Evolutionary conservation across 2,329 filamentous ascomycete species (phyloP).

Genomic region (Fusarium incarnatum): DNA sequence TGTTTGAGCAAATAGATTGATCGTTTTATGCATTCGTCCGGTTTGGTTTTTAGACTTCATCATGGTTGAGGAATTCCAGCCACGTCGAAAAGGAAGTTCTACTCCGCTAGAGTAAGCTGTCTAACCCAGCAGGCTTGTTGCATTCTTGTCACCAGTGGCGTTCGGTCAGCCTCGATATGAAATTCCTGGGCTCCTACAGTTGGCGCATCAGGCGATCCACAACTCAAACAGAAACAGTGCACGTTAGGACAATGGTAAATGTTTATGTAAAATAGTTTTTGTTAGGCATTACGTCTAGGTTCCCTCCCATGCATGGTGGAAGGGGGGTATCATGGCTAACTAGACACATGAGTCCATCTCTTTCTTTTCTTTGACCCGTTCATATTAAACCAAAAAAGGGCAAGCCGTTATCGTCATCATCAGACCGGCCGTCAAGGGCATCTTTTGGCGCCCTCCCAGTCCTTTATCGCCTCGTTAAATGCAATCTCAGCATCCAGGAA

Average conservation of each 20-base stretch:
- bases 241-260: neutral
- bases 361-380: constrained; percentile 38
- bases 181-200: neutral
- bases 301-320: constrained; percentile 13
- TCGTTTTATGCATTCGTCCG: neutral
- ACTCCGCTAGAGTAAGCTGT: neutral
- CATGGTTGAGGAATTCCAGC: constrained; percentile 17
- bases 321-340: constrained; percentile 34
- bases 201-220: neutral
- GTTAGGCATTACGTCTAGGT: constrained; percentile 44
- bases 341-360: constrained; percentile 29
- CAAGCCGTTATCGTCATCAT: constrained; percentile 42
- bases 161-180: neutral
- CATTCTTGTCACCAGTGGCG: constrained; percentile 7
- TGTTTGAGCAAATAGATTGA: neutral
- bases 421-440: constrained; percentile 27
- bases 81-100: neutral
- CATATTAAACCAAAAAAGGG: constrained; percentile 22
- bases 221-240: neutral
- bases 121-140: neutral
- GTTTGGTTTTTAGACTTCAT: neutral
- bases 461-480: constrained; percentile 31
- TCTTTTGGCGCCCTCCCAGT: constrained; percentile 22
- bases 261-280: constrained; percentile 20
- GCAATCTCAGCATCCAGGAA: constrained; percentile 32